Base-by-base conservation (phyloP, 2,329 filamentous ascomycete genomes). In the Cordyceps javanica region DNA sequence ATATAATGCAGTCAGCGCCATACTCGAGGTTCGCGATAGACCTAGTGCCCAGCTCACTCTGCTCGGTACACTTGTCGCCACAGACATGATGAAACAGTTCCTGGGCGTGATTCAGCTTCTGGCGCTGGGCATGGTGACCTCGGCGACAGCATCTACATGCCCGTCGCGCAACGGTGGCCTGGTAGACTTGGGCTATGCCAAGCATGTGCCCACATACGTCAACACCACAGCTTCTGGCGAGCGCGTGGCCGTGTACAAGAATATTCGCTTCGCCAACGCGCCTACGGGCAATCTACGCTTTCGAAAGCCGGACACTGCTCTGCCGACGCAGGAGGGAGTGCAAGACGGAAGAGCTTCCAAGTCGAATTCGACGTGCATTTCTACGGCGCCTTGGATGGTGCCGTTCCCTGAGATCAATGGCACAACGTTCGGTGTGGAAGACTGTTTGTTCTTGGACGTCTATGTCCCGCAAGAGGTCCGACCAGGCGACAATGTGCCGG, bases 251-350 rank as follows among this genome's bases (percentile, higher is more conserved):
- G 44, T 65, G 9, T 67, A 65, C 60, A 65, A 66, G 16, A 66
- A 66, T 56, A 66, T 67, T 32, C 64, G 64, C 36, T 66, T 65
- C 41, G 65, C 63, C 19, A 63, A 62, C 9, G 19, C 59, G 21
- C 63, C 64, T 10, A 63, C 55, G 8, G 63, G 64, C n/a, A 50
- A 64, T 19, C 56, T 67, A 8, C 62, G 65, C 13, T 66, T 65
- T 56, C 63, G 63, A 14, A 44, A 41, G 19, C 60, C 63, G 3
- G 55, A 64, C 51, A 62, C 60, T 1, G 19, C 53, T 16, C 51
- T 65, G 1, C 41, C 59, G 9, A 26, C 26, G 5, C 42, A 60
- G 5, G 19, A 51, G 13, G 60, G 56, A 1, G 55, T 65, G 26
- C 63, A 65, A 32, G 44, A 63, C 39, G 60, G 62, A 32, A 42